These are phyloP conservation scores for Lichtheimia hyalospora DNA, from an alignment of 371 early-diverging fungal species.

Conservation along the genomic window DNA sequence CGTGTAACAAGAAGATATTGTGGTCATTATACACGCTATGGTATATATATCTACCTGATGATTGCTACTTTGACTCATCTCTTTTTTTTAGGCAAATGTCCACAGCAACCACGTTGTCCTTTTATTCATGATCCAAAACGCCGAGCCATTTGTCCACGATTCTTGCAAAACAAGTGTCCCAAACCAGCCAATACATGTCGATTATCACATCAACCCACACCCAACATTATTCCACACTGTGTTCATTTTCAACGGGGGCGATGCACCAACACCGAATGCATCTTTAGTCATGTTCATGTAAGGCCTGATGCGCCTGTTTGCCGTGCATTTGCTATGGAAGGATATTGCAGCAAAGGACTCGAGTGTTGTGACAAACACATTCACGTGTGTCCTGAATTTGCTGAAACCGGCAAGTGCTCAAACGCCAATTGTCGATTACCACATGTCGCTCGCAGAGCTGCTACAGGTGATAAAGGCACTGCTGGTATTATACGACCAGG, in stretches of 20 bases:
- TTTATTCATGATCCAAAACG: constrained; percentile 52
- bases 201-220: constrained; percentile 51
- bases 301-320: constrained; percentile 57
- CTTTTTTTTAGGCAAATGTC: constrained; percentile 36
- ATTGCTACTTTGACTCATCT: neutral
- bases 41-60: constrained; percentile 15
- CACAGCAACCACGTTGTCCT: constrained; percentile 26
- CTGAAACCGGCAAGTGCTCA: constrained; percentile 53
- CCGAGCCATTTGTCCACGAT: constrained; percentile 57
- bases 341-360: constrained; percentile 53
- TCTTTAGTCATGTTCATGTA: constrained; percentile 53
- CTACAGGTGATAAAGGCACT: constrained; percentile 15
- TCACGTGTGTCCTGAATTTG: constrained; percentile 62
- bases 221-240: constrained; percentile 55
- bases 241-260: constrained; percentile 52
- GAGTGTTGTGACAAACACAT: constrained; percentile 55
- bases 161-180: constrained; percentile 44
- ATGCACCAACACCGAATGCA: constrained; percentile 49
- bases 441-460: constrained; percentile 47
- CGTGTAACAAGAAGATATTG: constrained; percentile 18
- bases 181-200: constrained; percentile 36
- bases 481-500: constrained; percentile 30
- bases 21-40: constrained; percentile 46
- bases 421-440: constrained; percentile 58
- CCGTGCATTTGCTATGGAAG: constrained; percentile 55